Evolutionary conservation across 768 basidiomycete species (phyloP), one percentile per base, ranked within the genome.

Genomic region (Hypholoma fasciculare): DNA sequence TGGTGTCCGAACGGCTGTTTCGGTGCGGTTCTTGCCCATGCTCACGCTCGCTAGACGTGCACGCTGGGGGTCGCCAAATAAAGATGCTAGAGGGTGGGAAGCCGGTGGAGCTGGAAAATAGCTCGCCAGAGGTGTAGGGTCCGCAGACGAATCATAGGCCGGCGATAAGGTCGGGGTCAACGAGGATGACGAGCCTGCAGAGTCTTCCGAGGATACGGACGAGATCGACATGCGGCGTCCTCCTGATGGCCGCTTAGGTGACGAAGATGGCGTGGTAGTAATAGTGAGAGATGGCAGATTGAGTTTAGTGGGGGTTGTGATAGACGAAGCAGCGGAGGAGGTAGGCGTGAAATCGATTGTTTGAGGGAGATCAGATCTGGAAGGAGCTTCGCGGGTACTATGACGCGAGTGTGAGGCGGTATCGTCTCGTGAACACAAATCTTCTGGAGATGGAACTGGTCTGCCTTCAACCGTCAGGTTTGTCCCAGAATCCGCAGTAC

Each of bases 91-190:
- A 13, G 57, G 19, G 12, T 59, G 59, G 48, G 58, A 56, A 50
- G 63, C 51, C 19, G 64, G 61, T 16, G 63, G 61, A 11, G 53
- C 52, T 23, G 65, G 61, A 52, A 66, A 64, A 9, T 55, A 59
- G 56, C 63, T 66, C 1, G 63, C 61, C 26, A 64, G 20, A 4
- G 65, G 65, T 2, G 59, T 62, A 16, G 54, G 54, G 43, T 46
- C 11, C 12, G 34, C 13, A 44, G 44, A 46, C 12, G 54, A 47
- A 46, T 56, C 59, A 20, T 57, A 58, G 19, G 52, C 54, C 20
- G 58, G 57, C 17, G 61, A 43, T 36, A 54, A 51, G 39, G 61
- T 61, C 19, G 57, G 56, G 7, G 40, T 61, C 59, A 50, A 39
- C 44, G 56, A 20, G 16, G 56, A 49, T 16, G 61, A 59, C 19